phyloP scores from a whole-genome alignment of 305 asterid genomes.

The Fraxinus paxiana region DNA sequence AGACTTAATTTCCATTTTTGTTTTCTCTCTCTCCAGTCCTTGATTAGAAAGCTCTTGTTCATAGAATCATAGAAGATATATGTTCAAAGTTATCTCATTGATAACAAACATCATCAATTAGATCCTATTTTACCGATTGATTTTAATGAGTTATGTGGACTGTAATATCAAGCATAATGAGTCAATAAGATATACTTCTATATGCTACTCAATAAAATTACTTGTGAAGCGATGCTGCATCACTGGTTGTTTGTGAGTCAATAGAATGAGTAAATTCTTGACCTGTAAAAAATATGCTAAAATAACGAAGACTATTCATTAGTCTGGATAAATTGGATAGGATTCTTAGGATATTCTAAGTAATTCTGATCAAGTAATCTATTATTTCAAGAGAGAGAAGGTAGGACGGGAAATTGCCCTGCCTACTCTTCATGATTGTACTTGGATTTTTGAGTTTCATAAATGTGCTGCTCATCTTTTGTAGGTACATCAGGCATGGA shows the following conservation, averaged over 20 bases:
- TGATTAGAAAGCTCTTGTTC: not conserved
- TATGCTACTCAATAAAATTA: not conserved
- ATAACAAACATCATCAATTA: not conserved
- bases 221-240: not conserved
- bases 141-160: not conserved
- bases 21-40: not conserved
- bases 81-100: not conserved
- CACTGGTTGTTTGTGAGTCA: not conserved
- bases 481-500: conserved; percentile 24
- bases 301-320: not conserved
- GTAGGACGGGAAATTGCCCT: not conserved
- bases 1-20: not conserved
- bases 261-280: not conserved
- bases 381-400: not conserved
- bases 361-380: not conserved
- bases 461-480: not conserved
- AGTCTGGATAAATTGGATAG: not conserved
- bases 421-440: not conserved
- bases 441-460: not conserved
- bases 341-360: not conserved
- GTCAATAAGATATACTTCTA: not conserved
- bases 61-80: not conserved
- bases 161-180: not conserved
- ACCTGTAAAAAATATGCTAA: not conserved
- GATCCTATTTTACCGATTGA: not conserved